Percentiles rank a stretch among this genome's conserved stretches.
These are phyloP conservation scores for Phyllostachys edulis DNA, from an alignment of 176 grass and related monocot genomes.

Conservation along the genomic window DNA sequence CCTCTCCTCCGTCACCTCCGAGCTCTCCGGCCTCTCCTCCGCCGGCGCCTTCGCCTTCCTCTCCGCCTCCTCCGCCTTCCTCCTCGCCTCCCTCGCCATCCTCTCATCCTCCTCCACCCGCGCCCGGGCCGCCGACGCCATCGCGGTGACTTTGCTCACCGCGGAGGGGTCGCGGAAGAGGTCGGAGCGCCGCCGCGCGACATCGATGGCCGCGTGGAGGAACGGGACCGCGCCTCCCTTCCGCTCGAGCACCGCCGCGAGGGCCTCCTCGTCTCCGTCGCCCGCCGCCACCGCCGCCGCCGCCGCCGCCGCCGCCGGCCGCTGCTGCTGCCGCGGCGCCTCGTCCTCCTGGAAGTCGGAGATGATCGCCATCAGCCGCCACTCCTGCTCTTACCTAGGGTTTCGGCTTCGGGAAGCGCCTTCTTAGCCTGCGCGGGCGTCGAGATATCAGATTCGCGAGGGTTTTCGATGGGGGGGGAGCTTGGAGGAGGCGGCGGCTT, in stretches of 20 bases:
- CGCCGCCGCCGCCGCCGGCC: background rate
- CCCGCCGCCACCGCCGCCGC: background rate
- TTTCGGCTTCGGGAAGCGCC: background rate
- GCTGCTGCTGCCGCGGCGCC: background rate
- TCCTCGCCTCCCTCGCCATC: conserved; percentile 41
- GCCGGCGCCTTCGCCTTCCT: conserved; percentile 25
- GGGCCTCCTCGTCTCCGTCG: conserved; percentile 45
- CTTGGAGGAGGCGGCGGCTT: background rate
- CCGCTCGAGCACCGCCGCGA: conserved; percentile 53
- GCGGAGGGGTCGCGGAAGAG: conserved; percentile 60
- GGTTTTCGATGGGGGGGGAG: conserved; percentile 11
- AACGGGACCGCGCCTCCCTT: conserved; percentile 64
- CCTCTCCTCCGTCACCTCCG: conserved; percentile 9
- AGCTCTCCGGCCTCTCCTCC: conserved; percentile 7
- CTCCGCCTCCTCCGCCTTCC: conserved; percentile 38
- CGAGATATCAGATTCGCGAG: conserved; percentile 29
- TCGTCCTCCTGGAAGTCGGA: conserved; percentile 82
- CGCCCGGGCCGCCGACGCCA: conserved; percentile 59
- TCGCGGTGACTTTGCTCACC: conserved; percentile 53
- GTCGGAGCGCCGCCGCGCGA: conserved; percentile 53
- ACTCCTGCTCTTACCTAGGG: background rate
- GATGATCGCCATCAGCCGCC: conserved; percentile 70
- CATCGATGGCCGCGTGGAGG: conserved; percentile 67
- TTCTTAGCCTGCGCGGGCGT: background rate
- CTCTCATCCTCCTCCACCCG: conserved; percentile 67